Base-by-base conservation (phyloP, 805 yeast genomes). In the Ogataea pini region DNA sequence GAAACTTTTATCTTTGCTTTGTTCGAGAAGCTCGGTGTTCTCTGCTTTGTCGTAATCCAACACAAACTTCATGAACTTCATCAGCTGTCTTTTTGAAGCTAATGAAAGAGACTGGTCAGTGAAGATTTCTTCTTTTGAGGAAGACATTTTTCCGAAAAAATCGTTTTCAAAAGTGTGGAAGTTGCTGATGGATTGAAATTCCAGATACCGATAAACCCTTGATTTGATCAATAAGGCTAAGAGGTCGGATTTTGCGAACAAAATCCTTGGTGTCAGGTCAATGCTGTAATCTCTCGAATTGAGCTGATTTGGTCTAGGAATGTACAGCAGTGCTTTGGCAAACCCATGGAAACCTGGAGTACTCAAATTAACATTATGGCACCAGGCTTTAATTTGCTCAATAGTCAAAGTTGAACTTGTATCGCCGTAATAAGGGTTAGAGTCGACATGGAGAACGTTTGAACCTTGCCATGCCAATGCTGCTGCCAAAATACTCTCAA, bases 391-490 rank as follows among this genome's bases (percentile, higher is more conserved):
- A 52, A 90, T 68, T 67, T 94, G 96, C 56, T 89, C 96, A 41
- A 90, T 79, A 17, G 96, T 86, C 44, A 94, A 70, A 2, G 96
- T 87, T 5, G 97, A 90, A 42, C 85, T 77, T 29, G 85, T 77
- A 64, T 91, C 98, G 17, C 99, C 99, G 61, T 94, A 94, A 64
- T 88, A 85, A 24, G 81, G 76, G 62, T 90, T 86, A 36, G 82
- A 73, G 65, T 94, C 99, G 25, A 94, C 81, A 63, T 94, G 99
- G 37, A 94, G 72, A 7, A 94, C 97, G 55, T 78, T 82, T n/a
- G 94, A 82, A n/a, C 99, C 99, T 59, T 89, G 96, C 98, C 99
- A 94, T 10, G 97, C 86, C 40, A 94, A 74, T 0, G 97, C 92
- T 10, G 97, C 96, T 0, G 98, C 97, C 42, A 90, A 69, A 10